phyloP scores from a whole-genome alignment of 345 rosid species.

The Xanthoceras sorbifolium region DNA sequence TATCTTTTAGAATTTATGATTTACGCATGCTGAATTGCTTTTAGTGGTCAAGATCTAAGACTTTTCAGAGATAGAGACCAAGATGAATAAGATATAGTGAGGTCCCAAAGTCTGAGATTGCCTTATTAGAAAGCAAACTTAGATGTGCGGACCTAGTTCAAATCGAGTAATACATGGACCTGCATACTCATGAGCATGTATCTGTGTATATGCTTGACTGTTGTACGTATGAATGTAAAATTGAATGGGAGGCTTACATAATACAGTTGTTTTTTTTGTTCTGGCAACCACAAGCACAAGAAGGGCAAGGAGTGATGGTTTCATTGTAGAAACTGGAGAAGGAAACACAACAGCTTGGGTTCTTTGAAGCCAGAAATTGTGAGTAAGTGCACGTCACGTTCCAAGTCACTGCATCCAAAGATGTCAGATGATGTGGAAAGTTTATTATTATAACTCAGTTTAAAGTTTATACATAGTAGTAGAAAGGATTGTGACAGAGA shows the following conservation, averaged over 20 bases:
- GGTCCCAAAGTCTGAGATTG: too few species aligned
- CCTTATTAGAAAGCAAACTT: too few species aligned
- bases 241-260: conserved; percentile 41
- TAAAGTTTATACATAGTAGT: neutral
- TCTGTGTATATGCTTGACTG: neutral
- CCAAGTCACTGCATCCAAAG: conserved; percentile 73
- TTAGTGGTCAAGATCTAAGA: neutral
- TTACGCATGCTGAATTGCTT: neutral
- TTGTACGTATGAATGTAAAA: neutral
- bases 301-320: conserved; percentile 69
- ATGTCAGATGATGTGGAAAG: neutral
- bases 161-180: neutral
- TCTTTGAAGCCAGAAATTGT: conserved; percentile 68
- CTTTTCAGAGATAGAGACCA: too few species aligned
- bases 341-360: conserved; percentile 82
- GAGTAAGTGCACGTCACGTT: conserved; percentile 90
- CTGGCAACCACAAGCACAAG: conserved; percentile 84
- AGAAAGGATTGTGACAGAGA: neutral
- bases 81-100: too few species aligned
- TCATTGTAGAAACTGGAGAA: conserved; percentile 79
- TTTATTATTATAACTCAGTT: neutral
- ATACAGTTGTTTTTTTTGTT: conserved; percentile 59
- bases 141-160: too few species aligned
- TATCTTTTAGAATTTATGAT: neutral
- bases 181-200: neutral